phyloP scores from a whole-genome alignment of 768 basidiomycete genomes.

The Pleurotus ostreatus region DNA sequence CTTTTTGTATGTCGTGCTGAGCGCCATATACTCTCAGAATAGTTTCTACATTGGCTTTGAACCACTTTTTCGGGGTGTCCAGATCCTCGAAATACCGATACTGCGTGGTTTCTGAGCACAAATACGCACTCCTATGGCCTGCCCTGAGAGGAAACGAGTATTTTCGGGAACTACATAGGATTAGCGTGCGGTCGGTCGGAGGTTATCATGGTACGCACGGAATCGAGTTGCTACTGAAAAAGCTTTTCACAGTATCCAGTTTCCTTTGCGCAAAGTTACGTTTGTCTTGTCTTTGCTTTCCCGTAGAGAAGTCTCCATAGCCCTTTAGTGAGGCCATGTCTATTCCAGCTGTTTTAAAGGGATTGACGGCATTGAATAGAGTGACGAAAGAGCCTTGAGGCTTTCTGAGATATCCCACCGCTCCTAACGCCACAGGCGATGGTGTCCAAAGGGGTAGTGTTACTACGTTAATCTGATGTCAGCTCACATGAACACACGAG shows the following conservation, averaged over 20 bases:
- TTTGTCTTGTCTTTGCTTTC: slow-evolving; percentile 50
- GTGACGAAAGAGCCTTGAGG: slow-evolving; percentile 67
- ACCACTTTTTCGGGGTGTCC: slow-evolving; percentile 68
- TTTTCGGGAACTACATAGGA: slow-evolving; percentile 28
- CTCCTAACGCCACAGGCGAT: slow-evolving; percentile 55
- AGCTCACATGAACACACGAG: background rate
- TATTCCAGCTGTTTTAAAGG: slow-evolving; percentile 38
- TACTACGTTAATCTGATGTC: slow-evolving; percentile 31
- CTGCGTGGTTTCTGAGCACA: slow-evolving; percentile 67
- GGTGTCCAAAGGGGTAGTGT: slow-evolving; percentile 73
- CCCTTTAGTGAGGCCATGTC: slow-evolving; percentile 57
- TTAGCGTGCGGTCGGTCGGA: background rate
- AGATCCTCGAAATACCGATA: slow-evolving; percentile 65
- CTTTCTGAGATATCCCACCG: slow-evolving; percentile 72
- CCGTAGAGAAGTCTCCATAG: slow-evolving; percentile 54
- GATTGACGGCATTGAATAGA: slow-evolving; percentile 66
- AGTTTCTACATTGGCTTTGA: slow-evolving; percentile 60
- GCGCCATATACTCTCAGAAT: slow-evolving; percentile 55
- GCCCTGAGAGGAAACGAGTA: slow-evolving; percentile 58
- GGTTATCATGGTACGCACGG: no score
- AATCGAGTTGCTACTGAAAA: slow-evolving; percentile 35
- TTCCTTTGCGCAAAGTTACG: slow-evolving; percentile 57
- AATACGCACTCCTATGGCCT: slow-evolving; percentile 61
- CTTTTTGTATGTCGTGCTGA: slow-evolving; percentile 45
- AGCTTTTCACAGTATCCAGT: slow-evolving; percentile 48